Evolutionary conservation across 371 early-diverging fungal species (phyloP).

Genomic region (Syncephalastrum monosporum): DNA sequence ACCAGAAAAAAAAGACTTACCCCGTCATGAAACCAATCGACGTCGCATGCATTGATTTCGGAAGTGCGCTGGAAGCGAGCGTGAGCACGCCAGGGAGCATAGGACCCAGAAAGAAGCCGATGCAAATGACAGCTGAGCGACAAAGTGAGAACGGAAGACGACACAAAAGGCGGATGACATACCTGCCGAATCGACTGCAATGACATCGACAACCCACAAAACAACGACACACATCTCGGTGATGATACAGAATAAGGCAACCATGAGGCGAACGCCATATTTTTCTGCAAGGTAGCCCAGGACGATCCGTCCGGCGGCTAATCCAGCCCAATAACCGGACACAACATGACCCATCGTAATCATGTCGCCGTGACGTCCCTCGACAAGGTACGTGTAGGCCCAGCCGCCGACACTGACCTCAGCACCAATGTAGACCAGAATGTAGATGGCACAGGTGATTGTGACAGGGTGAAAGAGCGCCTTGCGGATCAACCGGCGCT

Average conservation of each 20-base stretch:
- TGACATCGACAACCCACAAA: conserved; percentile 6
- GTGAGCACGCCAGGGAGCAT: no score
- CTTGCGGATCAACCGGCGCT: neutral
- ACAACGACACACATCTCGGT: conserved; percentile 6
- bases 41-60: conserved; percentile 19
- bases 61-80: conserved; percentile 14
- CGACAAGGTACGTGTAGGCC: conserved; percentile 22
- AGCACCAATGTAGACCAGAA: conserved; percentile 24
- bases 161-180: neutral
- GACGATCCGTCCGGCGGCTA: conserved; percentile 22
- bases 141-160: no score
- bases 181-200: conserved; percentile 16
- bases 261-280: conserved; percentile 20
- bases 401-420: conserved; percentile 25
- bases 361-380: conserved; percentile 16
- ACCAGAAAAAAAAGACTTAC: conserved; percentile 5
- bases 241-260: conserved; percentile 10
- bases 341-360: conserved; percentile 22
- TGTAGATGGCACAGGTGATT: conserved; percentile 11
- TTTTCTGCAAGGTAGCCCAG: conserved; percentile 22
- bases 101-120: conserved; percentile 15
- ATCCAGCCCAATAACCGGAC: conserved; percentile 32
- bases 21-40: conserved; percentile 27
- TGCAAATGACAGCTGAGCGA: neutral
- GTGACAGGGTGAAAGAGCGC: conserved; percentile 19